Percentiles rank a stretch among this genome's conserved stretches.
phyloP scores from a whole-genome alignment of 1,284 basidiomycete genomes.

The Cutaneotrichosporon cutaneum region DNA sequence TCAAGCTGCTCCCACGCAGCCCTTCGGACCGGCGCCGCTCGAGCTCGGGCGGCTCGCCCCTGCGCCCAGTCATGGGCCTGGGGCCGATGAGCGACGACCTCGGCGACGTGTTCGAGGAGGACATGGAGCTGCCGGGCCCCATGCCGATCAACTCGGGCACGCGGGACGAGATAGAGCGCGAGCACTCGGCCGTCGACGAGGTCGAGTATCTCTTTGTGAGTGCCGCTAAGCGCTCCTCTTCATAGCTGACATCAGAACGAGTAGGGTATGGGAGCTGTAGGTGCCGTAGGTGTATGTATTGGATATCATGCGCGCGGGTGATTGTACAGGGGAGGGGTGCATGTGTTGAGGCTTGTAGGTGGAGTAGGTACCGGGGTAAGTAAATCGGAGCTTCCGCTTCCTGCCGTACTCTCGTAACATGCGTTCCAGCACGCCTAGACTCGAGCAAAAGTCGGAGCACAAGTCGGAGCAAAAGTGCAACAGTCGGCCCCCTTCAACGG shows the following conservation, averaged over 20 bases:
- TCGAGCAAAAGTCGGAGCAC: no score
- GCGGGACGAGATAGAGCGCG: slow-evolving; percentile 47
- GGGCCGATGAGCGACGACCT: slow-evolving; percentile 61
- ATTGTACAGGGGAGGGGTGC: no score
- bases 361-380: no score
- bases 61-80: slow-evolving; percentile 74
- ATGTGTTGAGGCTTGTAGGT: no score
- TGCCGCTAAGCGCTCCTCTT: no score
- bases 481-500: no score
- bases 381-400: no score
- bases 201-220: slow-evolving; percentile 47
- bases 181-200: slow-evolving; percentile 50
- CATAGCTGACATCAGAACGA: not conserved
- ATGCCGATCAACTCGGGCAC: slow-evolving; percentile 59
- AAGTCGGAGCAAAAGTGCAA: no score
- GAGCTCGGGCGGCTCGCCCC: slow-evolving; percentile 67
- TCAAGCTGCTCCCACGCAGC: slow-evolving; percentile 83
- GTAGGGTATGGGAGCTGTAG: not conserved
- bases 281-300: not conserved
- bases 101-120: slow-evolving; percentile 62
- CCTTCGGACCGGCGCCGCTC: slow-evolving; percentile 67
- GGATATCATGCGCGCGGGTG: no score
- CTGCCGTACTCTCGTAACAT: no score
- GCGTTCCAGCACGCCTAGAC: no score
- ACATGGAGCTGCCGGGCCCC: slow-evolving; percentile 64